phyloP scores from a whole-genome alignment of 306 rosid species.

The barrel medic (Medicago truncatula) region DNA sequence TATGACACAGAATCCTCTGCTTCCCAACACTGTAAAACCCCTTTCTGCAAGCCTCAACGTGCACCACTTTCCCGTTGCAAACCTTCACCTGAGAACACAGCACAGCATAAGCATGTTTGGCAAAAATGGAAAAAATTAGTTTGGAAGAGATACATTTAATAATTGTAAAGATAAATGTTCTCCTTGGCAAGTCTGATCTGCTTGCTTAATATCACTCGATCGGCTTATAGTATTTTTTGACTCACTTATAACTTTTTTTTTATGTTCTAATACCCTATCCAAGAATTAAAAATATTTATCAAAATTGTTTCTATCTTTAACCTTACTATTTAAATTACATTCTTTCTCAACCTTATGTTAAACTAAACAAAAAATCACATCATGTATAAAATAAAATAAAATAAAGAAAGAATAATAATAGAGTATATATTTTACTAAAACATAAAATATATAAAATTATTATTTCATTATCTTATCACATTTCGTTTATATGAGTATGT shows the following conservation, averaged over 20 bases:
- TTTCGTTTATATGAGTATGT: background rate
- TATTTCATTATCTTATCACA: background rate
- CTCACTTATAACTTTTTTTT: background rate
- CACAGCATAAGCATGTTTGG: background rate
- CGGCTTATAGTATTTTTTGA: background rate
- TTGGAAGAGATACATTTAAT: background rate
- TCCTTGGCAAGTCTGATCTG: background rate
- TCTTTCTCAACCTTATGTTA: background rate
- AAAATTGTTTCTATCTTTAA: background rate
- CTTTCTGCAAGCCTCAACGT: conserved; percentile 87
- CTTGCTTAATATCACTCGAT: background rate
- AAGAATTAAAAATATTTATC: background rate
- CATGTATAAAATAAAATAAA: background rate
- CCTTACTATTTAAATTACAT: background rate
- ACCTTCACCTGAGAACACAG: conserved; percentile 71
- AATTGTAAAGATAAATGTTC: background rate
- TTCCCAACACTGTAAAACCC: conserved; percentile 86
- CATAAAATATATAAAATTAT: background rate
- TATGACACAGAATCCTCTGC: conserved; percentile 82
- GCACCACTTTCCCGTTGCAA: conserved; percentile 87
- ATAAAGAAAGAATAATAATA: background rate
- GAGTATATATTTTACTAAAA: background rate
- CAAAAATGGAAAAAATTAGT: background rate
- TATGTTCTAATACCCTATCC: background rate
- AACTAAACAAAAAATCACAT: background rate